These are phyloP conservation scores for Aspergillus sp. DNA, from an alignment of 2,329 filamentous ascomycete species.

Conservation along the genomic window DNA sequence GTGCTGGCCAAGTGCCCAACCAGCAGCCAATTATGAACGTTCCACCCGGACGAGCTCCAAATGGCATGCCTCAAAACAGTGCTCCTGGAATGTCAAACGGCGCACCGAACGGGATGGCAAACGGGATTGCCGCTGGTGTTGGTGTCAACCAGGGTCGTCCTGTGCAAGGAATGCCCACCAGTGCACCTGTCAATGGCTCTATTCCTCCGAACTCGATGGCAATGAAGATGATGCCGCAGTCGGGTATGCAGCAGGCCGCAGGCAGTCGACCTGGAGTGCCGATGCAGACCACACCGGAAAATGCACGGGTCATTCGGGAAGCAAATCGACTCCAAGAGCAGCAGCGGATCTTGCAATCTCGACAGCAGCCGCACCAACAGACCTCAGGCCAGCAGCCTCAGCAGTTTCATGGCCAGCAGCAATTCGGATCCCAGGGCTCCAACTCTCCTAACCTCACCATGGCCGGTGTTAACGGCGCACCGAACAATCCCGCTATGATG, in stretches of 20 bases:
- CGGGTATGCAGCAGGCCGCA: constrained; percentile 49
- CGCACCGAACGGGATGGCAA: constrained; percentile 38
- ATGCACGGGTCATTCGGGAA: constrained; percentile 41
- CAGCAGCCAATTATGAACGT: constrained; percentile 32
- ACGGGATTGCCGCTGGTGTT: constrained; percentile 35
- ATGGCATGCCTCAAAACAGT: constrained; percentile 30
- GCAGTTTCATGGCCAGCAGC: constrained; percentile 33
- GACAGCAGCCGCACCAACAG: constrained; percentile 29
- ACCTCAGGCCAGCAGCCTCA: constrained; percentile 24
- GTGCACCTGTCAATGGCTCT: constrained; percentile 41
- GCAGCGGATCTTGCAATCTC: constrained; percentile 55
- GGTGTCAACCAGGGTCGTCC: constrained; percentile 31
- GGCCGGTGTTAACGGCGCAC: constrained; percentile 30
- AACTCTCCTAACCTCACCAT: constrained; percentile 41
- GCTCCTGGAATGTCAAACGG: constrained; percentile 30
- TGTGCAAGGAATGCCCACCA: constrained; percentile 36
- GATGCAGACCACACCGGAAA: constrained; percentile 50
- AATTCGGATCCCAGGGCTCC: constrained; percentile 33
- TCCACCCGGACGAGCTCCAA: constrained; percentile 29
- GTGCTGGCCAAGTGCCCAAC: constrained; percentile 34
- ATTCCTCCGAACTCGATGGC: constrained; percentile 49
- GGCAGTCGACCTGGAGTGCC: constrained; percentile 31
- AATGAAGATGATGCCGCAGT: constrained; percentile 48
- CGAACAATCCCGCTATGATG: constrained; percentile 39
- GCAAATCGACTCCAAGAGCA: constrained; percentile 41